These are phyloP conservation scores for Chaetomium globosum DNA, from an alignment of 2,329 filamentous ascomycete species.

Conservation along the genomic window DNA sequence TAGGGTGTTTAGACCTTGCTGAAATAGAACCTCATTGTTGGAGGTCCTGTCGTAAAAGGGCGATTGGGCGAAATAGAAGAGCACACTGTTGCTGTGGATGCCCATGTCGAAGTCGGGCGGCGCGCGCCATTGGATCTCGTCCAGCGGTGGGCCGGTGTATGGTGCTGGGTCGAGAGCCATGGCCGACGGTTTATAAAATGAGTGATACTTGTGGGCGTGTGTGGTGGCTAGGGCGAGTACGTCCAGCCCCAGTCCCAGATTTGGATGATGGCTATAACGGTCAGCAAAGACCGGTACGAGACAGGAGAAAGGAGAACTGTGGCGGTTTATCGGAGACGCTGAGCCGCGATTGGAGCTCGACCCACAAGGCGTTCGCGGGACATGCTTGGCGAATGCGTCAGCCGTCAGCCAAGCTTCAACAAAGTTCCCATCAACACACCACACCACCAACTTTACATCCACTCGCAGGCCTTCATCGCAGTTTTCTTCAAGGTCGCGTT, in stretches of 20 bases:
- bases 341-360: neutral
- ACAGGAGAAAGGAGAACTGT: neutral
- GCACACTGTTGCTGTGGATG: conserved; percentile 66
- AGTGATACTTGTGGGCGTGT: neutral
- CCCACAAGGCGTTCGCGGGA: neutral
- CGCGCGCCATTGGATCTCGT: conserved; percentile 69
- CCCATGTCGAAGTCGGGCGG: conserved; percentile 45
- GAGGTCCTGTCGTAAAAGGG: conserved; percentile 70
- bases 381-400: conserved; percentile 3
- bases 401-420: neutral
- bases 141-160: conserved; percentile 57
- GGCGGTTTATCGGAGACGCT: neutral
- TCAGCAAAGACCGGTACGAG: neutral
- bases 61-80: conserved; percentile 69
- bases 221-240: conserved; percentile 42
- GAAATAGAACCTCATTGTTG: conserved; percentile 66
- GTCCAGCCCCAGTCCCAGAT: conserved; percentile 77
- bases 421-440: neutral
- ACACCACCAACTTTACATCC: neutral
- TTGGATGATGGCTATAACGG: conserved; percentile 58
- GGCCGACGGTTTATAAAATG: neutral
- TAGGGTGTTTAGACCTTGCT: conserved; percentile 62
- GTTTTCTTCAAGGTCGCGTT: neutral
- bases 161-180: conserved; percentile 45
- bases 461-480: neutral